phyloP scores from a whole-genome alignment of 805 yeast species.

The Wickerhamiella parazyma region DNA sequence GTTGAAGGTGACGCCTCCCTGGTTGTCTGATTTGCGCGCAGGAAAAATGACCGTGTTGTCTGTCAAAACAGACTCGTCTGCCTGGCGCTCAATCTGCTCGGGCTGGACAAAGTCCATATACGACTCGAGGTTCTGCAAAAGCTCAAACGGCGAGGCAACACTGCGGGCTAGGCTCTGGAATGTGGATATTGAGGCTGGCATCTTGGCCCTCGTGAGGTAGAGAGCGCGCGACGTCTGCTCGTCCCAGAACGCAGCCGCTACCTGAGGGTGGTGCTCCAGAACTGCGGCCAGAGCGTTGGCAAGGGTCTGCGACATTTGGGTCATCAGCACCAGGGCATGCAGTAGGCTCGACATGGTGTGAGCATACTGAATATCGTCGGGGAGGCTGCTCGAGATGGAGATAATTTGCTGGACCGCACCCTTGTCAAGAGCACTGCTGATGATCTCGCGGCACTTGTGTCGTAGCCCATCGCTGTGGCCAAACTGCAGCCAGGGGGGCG shows the following conservation, averaged over 20 bases:
- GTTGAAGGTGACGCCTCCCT: conserved; percentile 34
- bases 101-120: conserved; percentile 31
- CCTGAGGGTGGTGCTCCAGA: conserved; percentile 33
- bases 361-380: conserved; percentile 10
- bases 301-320: conserved; percentile 34
- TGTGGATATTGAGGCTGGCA: conserved; percentile 52
- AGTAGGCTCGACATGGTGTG: conserved; percentile 21
- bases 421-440: conserved; percentile 8
- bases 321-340: conserved; percentile 34
- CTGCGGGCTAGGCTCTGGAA: conserved; percentile 42
- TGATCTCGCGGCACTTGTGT: conserved; percentile 7
- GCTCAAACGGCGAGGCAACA: conserved; percentile 47
- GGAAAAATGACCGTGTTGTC: conserved; percentile 39
- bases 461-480: conserved; percentile 1
- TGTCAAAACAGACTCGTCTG: conserved; percentile 32
- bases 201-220: conserved; percentile 48
- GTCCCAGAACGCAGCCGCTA: conserved; percentile 35
- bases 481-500: not conserved
- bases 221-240: conserved; percentile 17
- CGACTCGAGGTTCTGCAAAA: conserved; percentile 44
- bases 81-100: conserved; percentile 24
- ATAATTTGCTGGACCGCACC: conserved; percentile 11
- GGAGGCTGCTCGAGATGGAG: conserved; percentile 5
- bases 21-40: conserved; percentile 38
- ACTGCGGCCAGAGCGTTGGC: conserved; percentile 32